Percentiles rank a stretch among this genome's conserved stretches.
These are phyloP conservation scores for Mycosphaerelloides madeirae DNA, from an alignment of 2,329 filamentous ascomycete species.

Conservation along the genomic window DNA sequence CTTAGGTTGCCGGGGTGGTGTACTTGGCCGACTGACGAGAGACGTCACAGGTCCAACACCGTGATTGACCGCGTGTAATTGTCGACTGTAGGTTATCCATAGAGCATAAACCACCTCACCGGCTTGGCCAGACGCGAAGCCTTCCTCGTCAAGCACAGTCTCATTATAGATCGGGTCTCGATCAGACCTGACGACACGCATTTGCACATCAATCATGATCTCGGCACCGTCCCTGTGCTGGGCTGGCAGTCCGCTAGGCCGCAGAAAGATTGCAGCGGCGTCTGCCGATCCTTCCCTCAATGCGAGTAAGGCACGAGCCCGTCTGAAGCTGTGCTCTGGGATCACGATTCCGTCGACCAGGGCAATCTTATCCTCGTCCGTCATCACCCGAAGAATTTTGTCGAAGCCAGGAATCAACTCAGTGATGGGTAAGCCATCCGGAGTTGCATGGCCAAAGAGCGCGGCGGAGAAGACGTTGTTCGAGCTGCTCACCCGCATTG, in stretches of 20 bases:
- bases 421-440: constrained; percentile 73
- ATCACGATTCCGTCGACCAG: constrained; percentile 93
- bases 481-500: constrained; percentile 78
- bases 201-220: constrained; percentile 90
- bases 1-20: constrained; percentile 70
- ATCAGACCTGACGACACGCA: constrained; percentile 91
- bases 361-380: constrained; percentile 77
- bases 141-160: constrained; percentile 61
- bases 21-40: constrained; percentile 58
- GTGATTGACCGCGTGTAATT: constrained; percentile 72
- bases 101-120: constrained; percentile 87
- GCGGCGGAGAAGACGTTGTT: constrained; percentile 93
- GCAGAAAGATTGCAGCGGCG: constrained; percentile 69
- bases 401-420: constrained; percentile 84
- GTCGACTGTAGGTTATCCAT: constrained; percentile 95
- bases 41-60: constrained; percentile 60
- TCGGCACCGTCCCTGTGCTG: constrained; percentile 86
- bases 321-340: constrained; percentile 90
- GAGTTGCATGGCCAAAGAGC: constrained; percentile 81
- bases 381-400: constrained; percentile 72
- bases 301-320: constrained; percentile 77
- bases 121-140: constrained; percentile 47
- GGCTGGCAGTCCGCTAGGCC: constrained; percentile 77
- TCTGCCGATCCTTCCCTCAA: constrained; percentile 78
- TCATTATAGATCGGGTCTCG: constrained; percentile 57